Conservation (phyloP, 148 eudicot species). For the Amaranthus palmeri region DNA sequence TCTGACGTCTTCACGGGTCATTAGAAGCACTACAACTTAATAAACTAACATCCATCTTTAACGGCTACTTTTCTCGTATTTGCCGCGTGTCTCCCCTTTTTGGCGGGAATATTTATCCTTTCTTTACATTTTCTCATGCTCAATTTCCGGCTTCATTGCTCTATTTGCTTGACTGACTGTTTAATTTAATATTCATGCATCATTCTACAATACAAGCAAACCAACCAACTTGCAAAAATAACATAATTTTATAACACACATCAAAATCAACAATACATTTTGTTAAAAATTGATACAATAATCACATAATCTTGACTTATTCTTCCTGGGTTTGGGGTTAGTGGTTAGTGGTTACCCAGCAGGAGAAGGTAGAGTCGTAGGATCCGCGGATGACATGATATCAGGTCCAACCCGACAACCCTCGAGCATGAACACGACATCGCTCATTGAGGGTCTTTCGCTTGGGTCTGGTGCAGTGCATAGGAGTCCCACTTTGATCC, state of each 20-base stretch:
- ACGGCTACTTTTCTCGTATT: constrained; percentile 29
- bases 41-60: constrained; percentile 5
- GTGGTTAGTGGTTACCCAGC: constrained; percentile 11
- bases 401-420: constrained; percentile 75
- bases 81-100: constrained; percentile 23
- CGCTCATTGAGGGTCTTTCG: constrained; percentile 59
- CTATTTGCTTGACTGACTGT: constrained; percentile 5
- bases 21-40: neutral
- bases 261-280: constrained; percentile 12
- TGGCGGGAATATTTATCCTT: constrained; percentile 26
- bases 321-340: neutral
- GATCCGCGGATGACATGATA: constrained; percentile 62
- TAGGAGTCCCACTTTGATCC: constrained; percentile 65
- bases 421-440: constrained; percentile 73
- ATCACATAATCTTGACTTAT: constrained; percentile 10
- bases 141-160: constrained; percentile 14
- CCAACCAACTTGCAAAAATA: constrained; percentile 6
- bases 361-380: constrained; percentile 56
- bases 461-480: constrained; percentile 58
- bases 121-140: constrained; percentile 13
- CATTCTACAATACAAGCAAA: neutral
- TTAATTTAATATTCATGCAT: neutral
- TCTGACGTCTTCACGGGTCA: constrained; percentile 16
- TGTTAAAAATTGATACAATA: constrained; percentile 18
- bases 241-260: constrained; percentile 1